Conservation (phyloP, 257 asterid species). For the Rauvolfia tetraphylla region DNA sequence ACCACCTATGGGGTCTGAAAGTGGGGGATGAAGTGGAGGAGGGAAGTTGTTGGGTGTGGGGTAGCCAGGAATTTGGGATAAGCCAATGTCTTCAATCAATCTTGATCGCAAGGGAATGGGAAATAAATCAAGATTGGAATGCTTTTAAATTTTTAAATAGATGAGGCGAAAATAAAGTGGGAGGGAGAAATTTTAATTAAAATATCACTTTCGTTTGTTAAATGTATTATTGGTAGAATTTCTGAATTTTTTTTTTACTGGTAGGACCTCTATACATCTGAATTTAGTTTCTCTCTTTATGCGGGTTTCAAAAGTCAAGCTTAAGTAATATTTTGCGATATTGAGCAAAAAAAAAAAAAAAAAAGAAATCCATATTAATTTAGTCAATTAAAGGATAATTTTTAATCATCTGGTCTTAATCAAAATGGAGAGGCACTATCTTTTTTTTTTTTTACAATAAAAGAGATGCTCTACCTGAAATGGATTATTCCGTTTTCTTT, state of each 20-base stretch:
- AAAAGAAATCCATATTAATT: too few relatives aligned
- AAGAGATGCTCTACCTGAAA: too few relatives aligned
- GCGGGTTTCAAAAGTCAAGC: not conserved
- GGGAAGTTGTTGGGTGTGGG: not conserved
- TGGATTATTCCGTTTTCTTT: too few relatives aligned
- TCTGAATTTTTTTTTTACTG: not conserved
- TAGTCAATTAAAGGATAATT: not conserved
- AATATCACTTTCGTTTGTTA: not conserved
- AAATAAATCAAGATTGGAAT: not conserved
- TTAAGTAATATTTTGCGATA: not conserved
- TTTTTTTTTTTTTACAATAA: too few relatives aligned
- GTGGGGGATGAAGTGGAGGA: too few relatives aligned
- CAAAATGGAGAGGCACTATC: not conserved
- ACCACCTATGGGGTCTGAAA: not conserved
- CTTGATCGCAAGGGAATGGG: not conserved
- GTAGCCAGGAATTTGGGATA: not conserved
- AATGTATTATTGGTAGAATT: too few relatives aligned
- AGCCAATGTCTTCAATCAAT: conserved; percentile 2
- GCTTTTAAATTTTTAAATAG: not conserved
- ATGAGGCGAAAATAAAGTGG: not conserved
- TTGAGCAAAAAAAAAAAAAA: too few relatives aligned
- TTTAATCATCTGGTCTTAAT: not conserved
- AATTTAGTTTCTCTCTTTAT: not conserved
- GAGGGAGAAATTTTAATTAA: not conserved
- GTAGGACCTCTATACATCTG: not conserved